These are phyloP conservation scores for Clavariopsis aquatica DNA, from an alignment of 495 filamentous ascomycete species.

Conservation along the genomic window DNA sequence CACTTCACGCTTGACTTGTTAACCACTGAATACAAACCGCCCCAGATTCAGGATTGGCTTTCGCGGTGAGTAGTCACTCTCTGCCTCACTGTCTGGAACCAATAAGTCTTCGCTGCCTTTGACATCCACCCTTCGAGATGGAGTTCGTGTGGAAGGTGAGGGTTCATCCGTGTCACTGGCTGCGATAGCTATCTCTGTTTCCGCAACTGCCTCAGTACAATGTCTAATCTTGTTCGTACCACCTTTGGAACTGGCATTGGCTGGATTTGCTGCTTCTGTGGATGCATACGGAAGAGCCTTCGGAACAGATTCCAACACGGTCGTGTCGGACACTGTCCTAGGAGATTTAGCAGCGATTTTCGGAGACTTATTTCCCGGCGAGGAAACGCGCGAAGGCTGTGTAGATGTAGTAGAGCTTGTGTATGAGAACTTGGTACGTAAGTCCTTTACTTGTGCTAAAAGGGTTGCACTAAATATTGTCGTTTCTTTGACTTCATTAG, in stretches of 20 bases:
- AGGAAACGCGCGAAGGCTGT: not conserved
- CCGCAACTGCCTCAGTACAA: conserved; percentile 19
- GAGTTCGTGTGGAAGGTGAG: not conserved
- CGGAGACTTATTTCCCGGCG: not conserved
- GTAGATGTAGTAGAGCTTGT: not conserved
- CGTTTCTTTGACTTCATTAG: not conserved
- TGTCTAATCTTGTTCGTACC: conserved; percentile 14
- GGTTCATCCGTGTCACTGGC: not conserved
- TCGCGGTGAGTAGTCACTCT: conserved; percentile 34
- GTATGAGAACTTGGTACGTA: conserved; percentile 32
- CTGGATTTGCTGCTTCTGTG: not conserved
- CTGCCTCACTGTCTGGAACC: conserved; percentile 67
- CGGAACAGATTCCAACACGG: not conserved
- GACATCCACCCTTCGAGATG: conserved; percentile 38
- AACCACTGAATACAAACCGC: conserved; percentile 42
- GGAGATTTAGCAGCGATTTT: not conserved
- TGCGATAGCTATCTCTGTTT: conserved; percentile 29
- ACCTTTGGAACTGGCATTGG: not conserved
- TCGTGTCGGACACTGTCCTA: not conserved
- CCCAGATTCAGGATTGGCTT: conserved; percentile 39
- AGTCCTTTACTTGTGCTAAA: conserved; percentile 18
- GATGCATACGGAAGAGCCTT: not conserved
- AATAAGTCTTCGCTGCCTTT: conserved; percentile 78
- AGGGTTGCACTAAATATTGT: conserved; percentile 20
- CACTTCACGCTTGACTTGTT: too few relatives aligned